A percentile compares a stretch with the other conserved stretches of the same genome.
These are phyloP conservation scores for bread wheat (Triticum aestivum) DNA, from an alignment of 176 grass and related monocot genomes.

Conservation along the genomic window DNA sequence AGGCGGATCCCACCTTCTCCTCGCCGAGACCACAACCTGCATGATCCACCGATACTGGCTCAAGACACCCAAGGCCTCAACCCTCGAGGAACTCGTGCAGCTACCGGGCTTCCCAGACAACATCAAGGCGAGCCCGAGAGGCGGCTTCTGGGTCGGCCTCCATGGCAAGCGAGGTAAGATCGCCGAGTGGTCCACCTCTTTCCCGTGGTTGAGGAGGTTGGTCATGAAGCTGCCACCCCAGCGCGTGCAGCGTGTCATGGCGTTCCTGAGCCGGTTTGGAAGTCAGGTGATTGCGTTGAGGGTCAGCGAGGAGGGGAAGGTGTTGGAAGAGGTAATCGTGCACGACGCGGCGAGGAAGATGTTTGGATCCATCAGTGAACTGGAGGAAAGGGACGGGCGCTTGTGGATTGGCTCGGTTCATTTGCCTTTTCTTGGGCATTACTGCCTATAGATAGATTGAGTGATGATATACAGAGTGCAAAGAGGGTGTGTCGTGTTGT, in stretches of 20 bases:
- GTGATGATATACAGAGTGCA: neutral
- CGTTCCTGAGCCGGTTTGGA: neutral
- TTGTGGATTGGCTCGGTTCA: constrained; percentile 52
- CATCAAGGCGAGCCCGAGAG: constrained; percentile 61
- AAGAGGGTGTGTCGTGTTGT: neutral
- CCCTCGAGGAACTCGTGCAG: constrained; percentile 20
- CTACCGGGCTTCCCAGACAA: constrained; percentile 59
- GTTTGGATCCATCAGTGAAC: constrained; percentile 35
- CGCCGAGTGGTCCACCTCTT: constrained; percentile 31
- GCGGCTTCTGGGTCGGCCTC: constrained; percentile 60
- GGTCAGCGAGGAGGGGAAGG: constrained; percentile 36
- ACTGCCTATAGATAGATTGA: neutral
- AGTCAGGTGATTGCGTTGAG: constrained; percentile 39
- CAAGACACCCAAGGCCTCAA: constrained; percentile 7
- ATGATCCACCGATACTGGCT: constrained; percentile 54
- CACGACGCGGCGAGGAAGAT: neutral
- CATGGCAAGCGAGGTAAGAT: constrained; percentile 51
- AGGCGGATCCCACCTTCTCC: constrained; percentile 48
- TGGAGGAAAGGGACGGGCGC: constrained; percentile 46
- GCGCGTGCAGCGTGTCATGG: neutral
- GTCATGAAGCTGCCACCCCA: neutral
- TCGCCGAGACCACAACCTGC: constrained; percentile 59
- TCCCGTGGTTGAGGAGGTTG: constrained; percentile 21
- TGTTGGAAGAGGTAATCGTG: constrained; percentile 12
- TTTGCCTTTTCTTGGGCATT: constrained; percentile 43